Percentiles rank a stretch among this genome's conserved stretches.
Conservation (phyloP, 2,329 filamentous ascomycete genomes). For the Calonectria naviculata region DNA sequence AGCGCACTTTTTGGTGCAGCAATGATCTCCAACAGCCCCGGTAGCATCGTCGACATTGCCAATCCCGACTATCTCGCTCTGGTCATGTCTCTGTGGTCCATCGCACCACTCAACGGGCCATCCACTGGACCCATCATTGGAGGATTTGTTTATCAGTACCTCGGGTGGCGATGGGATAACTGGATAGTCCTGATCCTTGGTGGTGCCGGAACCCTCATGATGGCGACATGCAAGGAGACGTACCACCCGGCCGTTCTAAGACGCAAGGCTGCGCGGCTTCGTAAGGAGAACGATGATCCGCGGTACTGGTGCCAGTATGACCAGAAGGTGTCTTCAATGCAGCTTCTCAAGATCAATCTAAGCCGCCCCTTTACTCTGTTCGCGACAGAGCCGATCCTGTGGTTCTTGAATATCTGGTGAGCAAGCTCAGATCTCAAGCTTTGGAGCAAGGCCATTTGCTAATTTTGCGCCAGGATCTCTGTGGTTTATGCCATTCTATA, state of each 20-base stretch:
- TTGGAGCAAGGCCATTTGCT: background rate
- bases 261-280: slow-evolving; percentile 69
- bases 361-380: slow-evolving; percentile 82
- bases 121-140: slow-evolving; percentile 65
- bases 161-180: slow-evolving; percentile 90
- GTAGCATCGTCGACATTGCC: slow-evolving; percentile 86
- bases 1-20: slow-evolving; percentile 71
- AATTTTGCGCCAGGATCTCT: slow-evolving; percentile 68
- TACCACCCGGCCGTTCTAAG: slow-evolving; percentile 80
- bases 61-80: slow-evolving; percentile 82
- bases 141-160: slow-evolving; percentile 75
- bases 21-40: slow-evolving; percentile 86
- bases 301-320: slow-evolving; percentile 87
- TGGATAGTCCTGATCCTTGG: slow-evolving; percentile 83
- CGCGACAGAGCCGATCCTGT: slow-evolving; percentile 83
- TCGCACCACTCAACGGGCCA: slow-evolving; percentile 86
- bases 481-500: slow-evolving; percentile 89
- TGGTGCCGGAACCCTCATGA: slow-evolving; percentile 68
- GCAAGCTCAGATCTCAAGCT: slow-evolving; percentile 24
- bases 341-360: slow-evolving; percentile 79
- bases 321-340: slow-evolving; percentile 70
- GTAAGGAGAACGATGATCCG: slow-evolving; percentile 76
- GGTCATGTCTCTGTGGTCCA: slow-evolving; percentile 85
- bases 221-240: slow-evolving; percentile 76
- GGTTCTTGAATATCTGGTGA: slow-evolving; percentile 76